Conservation (phyloP, 257 asterid species). For the Nicotiana noctiflora region DNA sequence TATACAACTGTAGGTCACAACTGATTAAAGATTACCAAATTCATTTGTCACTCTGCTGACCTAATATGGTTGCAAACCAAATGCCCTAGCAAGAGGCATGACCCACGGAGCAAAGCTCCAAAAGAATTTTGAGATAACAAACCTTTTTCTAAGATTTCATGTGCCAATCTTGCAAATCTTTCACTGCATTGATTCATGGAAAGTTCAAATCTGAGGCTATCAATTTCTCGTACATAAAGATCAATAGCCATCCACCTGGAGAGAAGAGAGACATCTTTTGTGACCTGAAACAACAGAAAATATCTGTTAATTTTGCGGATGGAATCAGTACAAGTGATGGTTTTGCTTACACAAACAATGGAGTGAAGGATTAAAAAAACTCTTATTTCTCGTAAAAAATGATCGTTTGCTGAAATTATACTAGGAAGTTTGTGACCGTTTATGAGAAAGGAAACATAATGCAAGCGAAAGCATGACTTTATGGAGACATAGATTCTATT, state of each 20-base stretch:
- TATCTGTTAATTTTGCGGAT: neutral
- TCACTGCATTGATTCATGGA: slow-evolving; percentile 81
- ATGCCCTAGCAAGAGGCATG: neutral
- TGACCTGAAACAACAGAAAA: slow-evolving; percentile 48
- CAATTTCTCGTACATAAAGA: slow-evolving; percentile 78
- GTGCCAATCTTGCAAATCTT: slow-evolving; percentile 58
- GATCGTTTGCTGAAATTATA: neutral
- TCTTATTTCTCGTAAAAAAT: neutral
- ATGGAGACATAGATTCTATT: neutral
- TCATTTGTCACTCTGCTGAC: neutral
- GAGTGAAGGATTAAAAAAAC: neutral
- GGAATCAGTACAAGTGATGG: neutral
- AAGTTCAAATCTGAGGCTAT: slow-evolving; percentile 89
- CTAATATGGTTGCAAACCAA: neutral
- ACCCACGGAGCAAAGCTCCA: neutral
- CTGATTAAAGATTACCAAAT: neutral
- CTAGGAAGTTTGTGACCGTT: neutral
- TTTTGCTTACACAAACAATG: neutral
- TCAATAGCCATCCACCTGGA: slow-evolving; percentile 99
- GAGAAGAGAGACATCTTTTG: slow-evolving; percentile 75
- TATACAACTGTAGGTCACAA: neutral
- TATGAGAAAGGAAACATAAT: neutral
- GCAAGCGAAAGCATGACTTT: neutral
- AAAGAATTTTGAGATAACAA: neutral
- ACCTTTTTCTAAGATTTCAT: slow-evolving; percentile 78